These are phyloP conservation scores for Rubus idaeus DNA, from an alignment of 306 rosid genomes.

Conservation along the genomic window DNA sequence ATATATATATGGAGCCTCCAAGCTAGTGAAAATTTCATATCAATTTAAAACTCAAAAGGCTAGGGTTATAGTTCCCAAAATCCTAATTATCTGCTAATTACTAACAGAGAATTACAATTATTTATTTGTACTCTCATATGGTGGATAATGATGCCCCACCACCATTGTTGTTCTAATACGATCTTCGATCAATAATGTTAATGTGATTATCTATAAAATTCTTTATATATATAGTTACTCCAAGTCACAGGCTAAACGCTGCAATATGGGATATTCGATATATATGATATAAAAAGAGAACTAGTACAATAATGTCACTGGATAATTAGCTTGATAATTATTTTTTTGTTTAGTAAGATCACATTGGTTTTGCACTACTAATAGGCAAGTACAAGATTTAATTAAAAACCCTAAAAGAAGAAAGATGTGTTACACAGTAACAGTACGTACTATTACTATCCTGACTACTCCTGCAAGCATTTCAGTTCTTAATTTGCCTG, in stretches of 20 bases:
- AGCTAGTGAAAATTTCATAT: neutral
- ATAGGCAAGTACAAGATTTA: neutral
- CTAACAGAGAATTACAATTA: neutral
- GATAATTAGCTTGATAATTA: neutral
- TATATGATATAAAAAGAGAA: neutral
- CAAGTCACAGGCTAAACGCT: slow-evolving; percentile 5
- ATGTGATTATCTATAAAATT: no score
- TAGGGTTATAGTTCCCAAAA: neutral
- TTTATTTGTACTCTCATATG: neutral
- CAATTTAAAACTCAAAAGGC: neutral
- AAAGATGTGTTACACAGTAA: neutral
- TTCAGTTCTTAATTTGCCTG: slow-evolving; percentile 22
- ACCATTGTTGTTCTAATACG: neutral
- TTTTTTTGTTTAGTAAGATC: neutral
- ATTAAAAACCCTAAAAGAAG: slow-evolving; percentile 3
- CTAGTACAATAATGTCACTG: slow-evolving; percentile 2
- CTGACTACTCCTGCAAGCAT: slow-evolving; percentile 19
- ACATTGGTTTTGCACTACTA: neutral
- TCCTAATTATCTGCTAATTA: neutral
- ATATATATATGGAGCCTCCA: neutral
- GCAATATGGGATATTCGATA: neutral
- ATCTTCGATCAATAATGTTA: neutral
- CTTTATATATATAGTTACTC: neutral
- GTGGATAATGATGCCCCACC: neutral
- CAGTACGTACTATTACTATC: slow-evolving; percentile 12